Base-by-base conservation (phyloP, 2,329 filamentous ascomycete species). In the Myriosclerotinia duriaeana region DNA sequence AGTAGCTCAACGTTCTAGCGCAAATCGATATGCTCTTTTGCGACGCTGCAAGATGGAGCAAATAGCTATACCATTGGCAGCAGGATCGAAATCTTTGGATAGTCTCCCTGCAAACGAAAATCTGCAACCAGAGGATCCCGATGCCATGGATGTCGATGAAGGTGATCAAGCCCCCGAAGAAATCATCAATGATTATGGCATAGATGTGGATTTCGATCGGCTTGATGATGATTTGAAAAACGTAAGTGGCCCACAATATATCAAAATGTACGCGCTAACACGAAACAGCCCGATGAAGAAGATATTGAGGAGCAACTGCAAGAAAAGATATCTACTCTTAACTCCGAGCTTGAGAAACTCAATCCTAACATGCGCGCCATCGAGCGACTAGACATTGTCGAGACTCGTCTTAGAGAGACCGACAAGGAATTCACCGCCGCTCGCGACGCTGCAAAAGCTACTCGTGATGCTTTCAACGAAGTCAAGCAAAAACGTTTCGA, bases 311-410 rank as follows among this genome's bases (percentile, higher is more conserved):
- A 91, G 55, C 84, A 85, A 67, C 83, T 99, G 1, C 86, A 90
- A 64, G 91, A 96, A 64, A 89, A 88, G 74, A 92, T 99, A 70
- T 82, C 85, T 26, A 84, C 84, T 38, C 83, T 99, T 12, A 88
- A 88, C 54, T 81, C 84, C 42, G 91, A 97, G 72, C 86, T 99
- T 26, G 93, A 97, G 76, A 97, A 97, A 79, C 89, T 98, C 78
- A 93, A 95, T 69, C 95, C 95, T 36, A 98, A 99, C 78, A 96
- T 97, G 87, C 92, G 94, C 73, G 95, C 94, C 11, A 92, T 93
- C 78, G 93, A 98, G 76, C 91, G 94, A 60, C 84, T 99, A 6
- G 91, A 95, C 75, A 89, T 88, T 30, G 93, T 96, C 11, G 91
- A 96, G 77, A 85, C 87, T 62, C 89, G 93, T 68, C 88, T 97